These are phyloP conservation scores for Lentinus brumalis DNA, from an alignment of 768 basidiomycete genomes.

Conservation along the genomic window DNA sequence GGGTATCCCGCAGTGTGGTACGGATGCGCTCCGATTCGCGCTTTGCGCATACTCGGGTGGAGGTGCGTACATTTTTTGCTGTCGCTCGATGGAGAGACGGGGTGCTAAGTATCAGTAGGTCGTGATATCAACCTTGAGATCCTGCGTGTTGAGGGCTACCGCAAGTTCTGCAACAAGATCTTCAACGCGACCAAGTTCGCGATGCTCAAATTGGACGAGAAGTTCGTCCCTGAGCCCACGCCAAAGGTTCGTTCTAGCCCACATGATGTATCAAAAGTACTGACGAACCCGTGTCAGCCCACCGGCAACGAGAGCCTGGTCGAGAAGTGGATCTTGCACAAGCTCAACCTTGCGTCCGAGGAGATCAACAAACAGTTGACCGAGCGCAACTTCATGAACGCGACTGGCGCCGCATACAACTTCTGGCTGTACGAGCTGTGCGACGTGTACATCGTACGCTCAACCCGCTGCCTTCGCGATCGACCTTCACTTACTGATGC, in stretches of 20 bases:
- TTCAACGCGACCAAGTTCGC: slow-evolving; percentile 99
- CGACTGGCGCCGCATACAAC: slow-evolving; percentile 81
- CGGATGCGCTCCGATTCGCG: slow-evolving; percentile 94
- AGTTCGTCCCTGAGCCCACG: slow-evolving; percentile 73
- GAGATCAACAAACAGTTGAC: slow-evolving; percentile 77
- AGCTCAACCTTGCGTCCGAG: slow-evolving; percentile 78
- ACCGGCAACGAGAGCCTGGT: slow-evolving; percentile 90
- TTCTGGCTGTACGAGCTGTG: slow-evolving; percentile 99
- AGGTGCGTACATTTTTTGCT: slow-evolving; percentile 45
- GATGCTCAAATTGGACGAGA: slow-evolving; percentile 92
- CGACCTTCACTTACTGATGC: background rate
- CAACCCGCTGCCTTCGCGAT: background rate
- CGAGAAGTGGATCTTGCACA: slow-evolving; percentile 94
- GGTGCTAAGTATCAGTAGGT: slow-evolving; percentile 45
- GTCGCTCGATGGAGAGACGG: background rate
- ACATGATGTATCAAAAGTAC: background rate
- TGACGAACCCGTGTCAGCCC: slow-evolving; percentile 47
- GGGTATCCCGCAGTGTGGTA: slow-evolving; percentile 98
- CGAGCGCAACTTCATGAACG: slow-evolving; percentile 90
- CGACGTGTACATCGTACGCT: slow-evolving; percentile 89
- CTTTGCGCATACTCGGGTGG: slow-evolving; percentile 92
- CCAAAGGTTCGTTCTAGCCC: slow-evolving; percentile 54
- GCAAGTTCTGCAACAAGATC: slow-evolving; percentile 99
- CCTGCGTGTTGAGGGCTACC: slow-evolving; percentile 92
- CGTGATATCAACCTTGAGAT: slow-evolving; percentile 98